A percentile compares a stretch with the other conserved stretches of the same genome.
Evolutionary conservation across 371 early-diverging fungal species (phyloP).

Genomic region (Aphelidium insulamus): DNA sequence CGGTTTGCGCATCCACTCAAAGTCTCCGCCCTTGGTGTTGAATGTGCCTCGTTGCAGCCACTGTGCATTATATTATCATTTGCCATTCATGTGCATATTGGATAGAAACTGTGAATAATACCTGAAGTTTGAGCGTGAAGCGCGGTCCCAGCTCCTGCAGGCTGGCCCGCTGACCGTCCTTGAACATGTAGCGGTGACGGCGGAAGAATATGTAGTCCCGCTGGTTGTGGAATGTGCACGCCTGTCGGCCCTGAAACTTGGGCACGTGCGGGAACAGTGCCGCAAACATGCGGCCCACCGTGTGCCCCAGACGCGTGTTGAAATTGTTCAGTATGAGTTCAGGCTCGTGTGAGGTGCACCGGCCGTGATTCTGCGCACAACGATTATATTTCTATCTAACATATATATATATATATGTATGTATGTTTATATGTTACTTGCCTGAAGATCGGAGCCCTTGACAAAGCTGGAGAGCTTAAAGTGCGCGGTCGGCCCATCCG

Average conservation of each 20-base stretch:
- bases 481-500: conserved; percentile 89
- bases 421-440: too few relatives aligned
- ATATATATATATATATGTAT: conserved; percentile 6
- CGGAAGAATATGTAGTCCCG: conserved; percentile 98
- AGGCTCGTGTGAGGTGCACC: conserved; percentile 64
- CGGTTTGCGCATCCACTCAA: conserved; percentile 83
- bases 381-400: too few relatives aligned
- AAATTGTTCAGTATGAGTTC: conserved; percentile 97
- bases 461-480: conserved; percentile 70
- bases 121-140: conserved; percentile 83
- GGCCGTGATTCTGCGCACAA: conserved; percentile 40
- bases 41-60: conserved; percentile 88
- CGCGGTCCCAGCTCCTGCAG: conserved; percentile 93
- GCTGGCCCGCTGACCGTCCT: conserved; percentile 62
- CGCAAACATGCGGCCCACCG: conserved; percentile 88
- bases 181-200: conserved; percentile 85
- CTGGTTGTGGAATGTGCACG: conserved; percentile 93
- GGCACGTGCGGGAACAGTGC: conserved; percentile 90
- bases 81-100: too few relatives aligned
- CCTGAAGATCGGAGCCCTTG: conserved; percentile 51
- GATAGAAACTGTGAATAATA: too few relatives aligned
- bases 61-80: too few relatives aligned
- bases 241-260: conserved; percentile 87
- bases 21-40: conserved; percentile 63
- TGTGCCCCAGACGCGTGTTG: conserved; percentile 86